Base-by-base conservation (phyloP, 805 yeast species). In the Yarrowia porcina region DNA sequence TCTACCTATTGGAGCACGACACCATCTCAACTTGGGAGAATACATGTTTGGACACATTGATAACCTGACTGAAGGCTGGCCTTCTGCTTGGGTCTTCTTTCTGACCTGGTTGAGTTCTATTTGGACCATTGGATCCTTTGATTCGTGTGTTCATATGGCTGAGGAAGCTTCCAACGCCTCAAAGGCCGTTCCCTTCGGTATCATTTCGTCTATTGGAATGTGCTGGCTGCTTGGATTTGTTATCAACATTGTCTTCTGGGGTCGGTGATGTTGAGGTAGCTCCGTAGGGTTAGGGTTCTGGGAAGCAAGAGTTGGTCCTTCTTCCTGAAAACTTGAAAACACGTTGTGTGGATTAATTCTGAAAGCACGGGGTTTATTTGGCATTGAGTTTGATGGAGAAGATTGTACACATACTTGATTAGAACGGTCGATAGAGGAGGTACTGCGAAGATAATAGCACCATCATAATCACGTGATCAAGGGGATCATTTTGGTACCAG, bases 81-180 rank as follows among this genome's bases (percentile, higher is more conserved):
- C 83, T 7, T 74, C 72, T 32, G 89, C 88, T 23, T 84, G 86
- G 83, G 80, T 83, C 44, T 82, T 77, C 71, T 67, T 77, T 63
- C 73, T 79, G 63, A 71, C 84, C 67, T 82, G 84, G 79, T 80
- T 84, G 83, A 85, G 89, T 1, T 84, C 86, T 1, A 81, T 86
- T 64, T 87, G 92, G 91, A 85, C 89, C 18, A 86, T 87, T 70
- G 87, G 88, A 23, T 84, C 88, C 84, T 85, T 72, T 90, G 59
- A 52, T 17, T 87, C 71, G 81, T 88, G 12, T 83, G 87, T 69
- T 83, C 86, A 57, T 90, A 87, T 75, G 82, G 86, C 72, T 89
- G 87, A 72, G 87, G 87, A 32, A 75, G 59, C 59, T 7, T 52
- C 77, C 61, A 81, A 85, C 69, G 87, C 90, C 17, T 76, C 83